A percentile compares a stretch with the other conserved stretches of the same genome.
Conservation (phyloP, 2,329 filamentous ascomycete species). For the Colletotrichum sp. region DNA sequence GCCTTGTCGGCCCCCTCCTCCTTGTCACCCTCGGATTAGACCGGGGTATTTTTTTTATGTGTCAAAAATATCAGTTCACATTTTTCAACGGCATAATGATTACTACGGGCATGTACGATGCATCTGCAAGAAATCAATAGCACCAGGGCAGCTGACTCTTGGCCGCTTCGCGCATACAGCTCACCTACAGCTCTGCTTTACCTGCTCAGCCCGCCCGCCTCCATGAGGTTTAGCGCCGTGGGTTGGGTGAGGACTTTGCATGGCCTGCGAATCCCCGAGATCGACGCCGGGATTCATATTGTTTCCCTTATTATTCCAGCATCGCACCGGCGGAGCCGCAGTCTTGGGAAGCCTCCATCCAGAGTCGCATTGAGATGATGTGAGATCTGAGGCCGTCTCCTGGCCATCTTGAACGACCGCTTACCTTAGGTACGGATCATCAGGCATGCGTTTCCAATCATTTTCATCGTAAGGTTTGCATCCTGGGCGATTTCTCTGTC, state of each 20-base stretch:
- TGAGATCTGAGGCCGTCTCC: not conserved
- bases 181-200: not conserved
- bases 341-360: not conserved
- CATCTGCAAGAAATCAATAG: not conserved
- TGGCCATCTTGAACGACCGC: not conserved
- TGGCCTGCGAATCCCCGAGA: not conserved
- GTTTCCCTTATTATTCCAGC: not conserved
- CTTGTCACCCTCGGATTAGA: not conserved
- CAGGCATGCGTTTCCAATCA: not conserved
- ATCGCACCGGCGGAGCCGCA: not conserved
- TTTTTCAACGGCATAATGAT: not conserved
- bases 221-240: not conserved
- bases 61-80: conserved; percentile 7
- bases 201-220: not conserved
- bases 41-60: not conserved
- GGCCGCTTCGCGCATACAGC: not conserved
- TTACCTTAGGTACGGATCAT: too few relatives aligned
- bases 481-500: accelerated
- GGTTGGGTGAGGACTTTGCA: not conserved
- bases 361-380: not conserved
- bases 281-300: conserved; percentile 6
- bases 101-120: not conserved
- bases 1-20: not conserved
- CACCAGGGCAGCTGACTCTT: not conserved
- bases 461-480: accelerated